Evolutionary conservation across 768 basidiomycete genomes (phyloP).

Genomic region (Gyrodon lividus): DNA sequence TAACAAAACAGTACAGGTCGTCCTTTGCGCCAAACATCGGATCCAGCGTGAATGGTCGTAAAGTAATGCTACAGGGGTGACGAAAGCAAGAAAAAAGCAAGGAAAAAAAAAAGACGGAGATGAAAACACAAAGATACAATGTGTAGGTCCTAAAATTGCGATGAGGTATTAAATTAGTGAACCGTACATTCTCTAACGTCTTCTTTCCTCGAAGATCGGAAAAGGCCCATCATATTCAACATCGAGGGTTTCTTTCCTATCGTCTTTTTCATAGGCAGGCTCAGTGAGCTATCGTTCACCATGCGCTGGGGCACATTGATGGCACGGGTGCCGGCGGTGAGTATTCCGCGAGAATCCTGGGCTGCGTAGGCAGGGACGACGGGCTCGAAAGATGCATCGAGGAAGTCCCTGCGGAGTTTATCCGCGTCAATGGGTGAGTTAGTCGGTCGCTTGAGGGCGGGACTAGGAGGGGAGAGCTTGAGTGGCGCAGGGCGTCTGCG

Average conservation of each 20-base stretch:
- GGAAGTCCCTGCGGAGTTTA: constrained; percentile 39
- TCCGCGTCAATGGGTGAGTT: constrained; percentile 38
- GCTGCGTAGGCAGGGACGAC: neutral
- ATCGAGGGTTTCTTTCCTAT: constrained; percentile 24
- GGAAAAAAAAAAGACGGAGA: no score
- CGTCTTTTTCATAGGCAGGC: constrained; percentile 13
- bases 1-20: neutral
- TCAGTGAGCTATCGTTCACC: constrained; percentile 7
- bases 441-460: constrained; percentile 30
- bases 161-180: neutral
- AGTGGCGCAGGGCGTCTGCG: constrained; percentile 45
- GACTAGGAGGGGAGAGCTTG: constrained; percentile 35
- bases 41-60: neutral
- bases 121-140: neutral
- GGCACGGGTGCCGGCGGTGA: neutral
- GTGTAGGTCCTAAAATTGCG: neutral
- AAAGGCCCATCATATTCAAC: constrained; percentile 30
- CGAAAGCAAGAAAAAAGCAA: neutral
- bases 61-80: neutral
- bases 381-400: constrained; percentile 46
- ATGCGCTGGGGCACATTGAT: constrained; percentile 7
- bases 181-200: neutral
- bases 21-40: neutral
- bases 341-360: neutral
- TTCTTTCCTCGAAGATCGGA: constrained; percentile 29